A percentile compares a stretch with the other conserved stretches of the same genome.
Conservation (phyloP, 2,329 filamentous ascomycete genomes). For the Ophiosphaerella herpotricha region DNA sequence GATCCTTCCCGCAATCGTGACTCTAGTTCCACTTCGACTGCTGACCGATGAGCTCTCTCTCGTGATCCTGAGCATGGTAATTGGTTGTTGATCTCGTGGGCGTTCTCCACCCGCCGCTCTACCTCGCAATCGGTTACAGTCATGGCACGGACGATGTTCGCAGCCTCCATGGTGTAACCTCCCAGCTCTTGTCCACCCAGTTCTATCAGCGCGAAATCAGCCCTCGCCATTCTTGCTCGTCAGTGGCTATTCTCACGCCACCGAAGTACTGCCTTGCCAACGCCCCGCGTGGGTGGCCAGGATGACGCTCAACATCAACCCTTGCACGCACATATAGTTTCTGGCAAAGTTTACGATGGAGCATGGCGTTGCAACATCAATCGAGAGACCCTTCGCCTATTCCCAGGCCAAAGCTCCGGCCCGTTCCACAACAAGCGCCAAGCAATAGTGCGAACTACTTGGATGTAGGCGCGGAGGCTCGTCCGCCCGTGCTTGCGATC, state of each 20-base stretch:
- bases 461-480: constrained; percentile 6
- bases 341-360: constrained; percentile 6
- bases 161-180: constrained; percentile 4
- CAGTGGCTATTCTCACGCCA: no score
- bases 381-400: neutral
- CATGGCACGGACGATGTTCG: constrained; percentile 14
- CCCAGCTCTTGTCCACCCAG: neutral
- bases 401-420: constrained; percentile 4
- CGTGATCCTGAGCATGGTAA: neutral
- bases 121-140: constrained; percentile 1
- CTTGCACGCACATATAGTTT: neutral
- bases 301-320: neutral
- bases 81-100: constrained; percentile 2
- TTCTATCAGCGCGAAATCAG: neutral
- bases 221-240: neutral
- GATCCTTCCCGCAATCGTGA: neutral
- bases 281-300: constrained; percentile 3
- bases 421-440: constrained; percentile 13
- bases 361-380: constrained; percentile 1
- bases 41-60: neutral
- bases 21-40: neutral
- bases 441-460: constrained; percentile 1
- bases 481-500: constrained; percentile 1
- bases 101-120: neutral
- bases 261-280: neutral